A percentile compares a stretch with the other conserved stretches of the same genome.
Evolutionary conservation across 1,284 basidiomycete species (phyloP).

Genomic region (Melampsora americana): DNA sequence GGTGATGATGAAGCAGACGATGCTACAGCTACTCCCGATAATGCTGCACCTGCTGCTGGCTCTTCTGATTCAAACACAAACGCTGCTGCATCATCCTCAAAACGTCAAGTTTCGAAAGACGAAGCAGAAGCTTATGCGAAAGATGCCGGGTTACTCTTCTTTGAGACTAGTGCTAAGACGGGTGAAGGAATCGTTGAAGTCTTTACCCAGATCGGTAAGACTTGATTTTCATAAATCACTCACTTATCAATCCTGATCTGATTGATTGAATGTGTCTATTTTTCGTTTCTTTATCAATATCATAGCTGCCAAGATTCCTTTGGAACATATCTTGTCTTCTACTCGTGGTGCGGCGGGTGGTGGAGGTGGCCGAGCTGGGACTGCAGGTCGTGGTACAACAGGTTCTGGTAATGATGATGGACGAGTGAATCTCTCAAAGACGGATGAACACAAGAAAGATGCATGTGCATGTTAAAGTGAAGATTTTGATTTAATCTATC

Average conservation of each 20-base stretch:
- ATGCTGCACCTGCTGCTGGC: slow-evolving; percentile 46
- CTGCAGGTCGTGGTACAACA: slow-evolving; percentile 61
- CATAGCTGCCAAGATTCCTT: slow-evolving; percentile 88
- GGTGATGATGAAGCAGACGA: slow-evolving; percentile 77
- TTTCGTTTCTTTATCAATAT: background rate
- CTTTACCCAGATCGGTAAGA: slow-evolving; percentile 93
- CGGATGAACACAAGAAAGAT: slow-evolving; percentile 66
- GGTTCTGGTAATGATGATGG: slow-evolving; percentile 60
- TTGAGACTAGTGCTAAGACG: slow-evolving; percentile 97
- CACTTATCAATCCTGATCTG: slow-evolving; percentile 23
- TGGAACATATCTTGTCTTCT: slow-evolving; percentile 82
- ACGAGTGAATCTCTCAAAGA: slow-evolving; percentile 68
- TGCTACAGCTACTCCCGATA: slow-evolving; percentile 77
- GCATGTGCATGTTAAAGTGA: slow-evolving; percentile 67
- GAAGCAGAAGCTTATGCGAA: slow-evolving; percentile 95
- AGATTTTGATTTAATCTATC: background rate
- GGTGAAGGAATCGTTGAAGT: slow-evolving; percentile 94
- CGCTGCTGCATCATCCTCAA: slow-evolving; percentile 65
- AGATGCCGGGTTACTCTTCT: slow-evolving; percentile 88
- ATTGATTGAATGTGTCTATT: slow-evolving; percentile 42
- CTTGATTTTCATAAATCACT: slow-evolving; percentile 45
- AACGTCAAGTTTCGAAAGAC: slow-evolving; percentile 79
- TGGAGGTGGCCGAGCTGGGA: slow-evolving; percentile 61
- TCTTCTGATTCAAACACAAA: slow-evolving; percentile 55
- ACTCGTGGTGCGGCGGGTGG: slow-evolving; percentile 60